Conservation (phyloP, 2,329 filamentous ascomycete genomes). For the Zymoseptoria ardabiliae region DNA sequence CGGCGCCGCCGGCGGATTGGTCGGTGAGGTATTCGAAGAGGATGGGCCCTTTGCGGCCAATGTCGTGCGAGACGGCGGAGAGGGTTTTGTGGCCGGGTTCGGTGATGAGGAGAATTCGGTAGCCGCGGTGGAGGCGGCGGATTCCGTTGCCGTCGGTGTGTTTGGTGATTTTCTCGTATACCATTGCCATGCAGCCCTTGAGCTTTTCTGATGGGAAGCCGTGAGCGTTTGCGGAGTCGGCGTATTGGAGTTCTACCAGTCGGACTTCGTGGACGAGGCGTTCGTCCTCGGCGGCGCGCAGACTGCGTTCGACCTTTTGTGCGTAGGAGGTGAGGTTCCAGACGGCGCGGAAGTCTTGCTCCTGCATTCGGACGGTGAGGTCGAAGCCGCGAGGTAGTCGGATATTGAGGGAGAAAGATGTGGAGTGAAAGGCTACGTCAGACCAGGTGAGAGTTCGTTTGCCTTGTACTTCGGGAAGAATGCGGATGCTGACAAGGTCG, state of each 20-base stretch:
- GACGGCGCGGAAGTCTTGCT: slow-evolving; percentile 69
- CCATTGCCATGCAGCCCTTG: slow-evolving; percentile 60
- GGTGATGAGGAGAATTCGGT: slow-evolving; percentile 70
- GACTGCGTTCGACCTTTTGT: slow-evolving; percentile 62
- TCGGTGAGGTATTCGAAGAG: slow-evolving; percentile 65
- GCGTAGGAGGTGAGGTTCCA: slow-evolving; percentile 84
- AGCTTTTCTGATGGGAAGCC: slow-evolving; percentile 71
- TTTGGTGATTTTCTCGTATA: slow-evolving; percentile 66
- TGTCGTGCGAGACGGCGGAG: slow-evolving; percentile 65
- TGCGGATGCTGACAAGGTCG: slow-evolving; percentile 64
- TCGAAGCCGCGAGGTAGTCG: slow-evolving; percentile 69
- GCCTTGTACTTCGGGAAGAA: slow-evolving; percentile 49
- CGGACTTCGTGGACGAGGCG: slow-evolving; percentile 60
- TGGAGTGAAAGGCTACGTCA: slow-evolving; percentile 71
- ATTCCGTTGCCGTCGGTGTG: slow-evolving; percentile 66
- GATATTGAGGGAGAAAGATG: slow-evolving; percentile 58
- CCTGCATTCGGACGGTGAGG: slow-evolving; percentile 61
- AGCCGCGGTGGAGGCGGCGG: slow-evolving; percentile 69
- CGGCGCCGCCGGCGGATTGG: slow-evolving; percentile 54
- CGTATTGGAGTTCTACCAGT: slow-evolving; percentile 71
- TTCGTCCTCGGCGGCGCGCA: slow-evolving; percentile 65
- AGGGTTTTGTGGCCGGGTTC: slow-evolving; percentile 69
- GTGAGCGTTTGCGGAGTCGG: slow-evolving; percentile 63
- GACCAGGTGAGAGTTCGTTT: slow-evolving; percentile 66
- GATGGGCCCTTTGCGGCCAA: slow-evolving; percentile 59